Evolutionary conservation across 768 basidiomycete genomes (phyloP).

Genomic region (Brasilioporus rufonigricans): DNA sequence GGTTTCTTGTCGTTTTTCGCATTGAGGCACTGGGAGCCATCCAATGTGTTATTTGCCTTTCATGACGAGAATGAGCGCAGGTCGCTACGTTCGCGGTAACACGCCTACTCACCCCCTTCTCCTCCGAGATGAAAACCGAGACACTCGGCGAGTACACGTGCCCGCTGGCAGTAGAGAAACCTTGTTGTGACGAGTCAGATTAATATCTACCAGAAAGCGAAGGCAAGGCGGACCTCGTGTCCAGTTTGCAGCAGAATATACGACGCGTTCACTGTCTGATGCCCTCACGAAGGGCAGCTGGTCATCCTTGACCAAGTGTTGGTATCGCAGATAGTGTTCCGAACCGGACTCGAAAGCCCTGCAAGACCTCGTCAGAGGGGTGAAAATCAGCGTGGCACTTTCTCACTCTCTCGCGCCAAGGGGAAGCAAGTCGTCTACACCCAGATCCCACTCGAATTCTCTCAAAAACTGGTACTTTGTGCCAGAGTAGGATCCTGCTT

Average conservation of each 20-base stretch:
- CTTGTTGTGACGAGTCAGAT: slow-evolving; percentile 33
- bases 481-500: slow-evolving; percentile 44
- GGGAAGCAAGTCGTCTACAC: slow-evolving; percentile 56
- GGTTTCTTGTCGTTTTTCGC: slow-evolving; percentile 44
- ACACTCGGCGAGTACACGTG: slow-evolving; percentile 45
- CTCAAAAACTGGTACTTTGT: slow-evolving; percentile 53
- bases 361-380: neutral
- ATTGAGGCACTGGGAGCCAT: slow-evolving; percentile 63
- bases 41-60: slow-evolving; percentile 65
- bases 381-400: neutral
- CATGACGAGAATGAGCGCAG: neutral
- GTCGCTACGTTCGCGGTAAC: neutral
- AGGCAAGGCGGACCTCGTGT: slow-evolving; percentile 42
- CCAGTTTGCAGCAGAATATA: slow-evolving; percentile 72
- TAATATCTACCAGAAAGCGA: neutral
- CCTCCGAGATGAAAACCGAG: slow-evolving; percentile 51
- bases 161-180: slow-evolving; percentile 56
- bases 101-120: slow-evolving; percentile 40
- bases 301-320: slow-evolving; percentile 39
- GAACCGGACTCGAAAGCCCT: slow-evolving; percentile 54
- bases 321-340: slow-evolving; percentile 54
- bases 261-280: slow-evolving; percentile 53
- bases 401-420: slow-evolving; percentile 66
- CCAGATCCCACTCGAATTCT: slow-evolving; percentile 58
- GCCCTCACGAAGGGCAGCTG: slow-evolving; percentile 55